phyloP scores from a whole-genome alignment of 225 moss, liverwort and hornwort genomes.

The Anthoceros angustus region DNA sequence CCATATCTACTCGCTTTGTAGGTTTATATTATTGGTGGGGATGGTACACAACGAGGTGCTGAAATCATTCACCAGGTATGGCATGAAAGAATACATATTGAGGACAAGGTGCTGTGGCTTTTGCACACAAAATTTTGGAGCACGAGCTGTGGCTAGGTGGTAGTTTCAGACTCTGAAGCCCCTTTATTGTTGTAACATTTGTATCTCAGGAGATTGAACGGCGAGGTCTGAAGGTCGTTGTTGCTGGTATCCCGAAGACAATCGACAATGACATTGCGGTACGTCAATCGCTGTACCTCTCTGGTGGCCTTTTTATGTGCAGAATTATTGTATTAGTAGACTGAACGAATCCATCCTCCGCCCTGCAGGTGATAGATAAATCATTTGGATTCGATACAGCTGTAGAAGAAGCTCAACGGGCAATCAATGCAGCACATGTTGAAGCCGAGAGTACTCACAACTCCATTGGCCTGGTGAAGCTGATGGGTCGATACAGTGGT shows the following conservation, averaged over 20 bases:
- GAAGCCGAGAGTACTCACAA: conserved; percentile 45
- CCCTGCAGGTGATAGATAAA: conserved; percentile 40
- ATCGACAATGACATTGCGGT: conserved; percentile 63
- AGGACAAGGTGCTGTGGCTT: too few relatives aligned
- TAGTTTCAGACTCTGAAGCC: background rate
- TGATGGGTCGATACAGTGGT: conserved; percentile 63
- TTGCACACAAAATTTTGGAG: background rate
- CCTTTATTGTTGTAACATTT: background rate
- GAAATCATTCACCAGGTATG: conserved; percentile 29
- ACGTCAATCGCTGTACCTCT: conserved; percentile 6
- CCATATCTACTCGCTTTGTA: conserved; percentile 9
- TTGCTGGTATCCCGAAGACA: conserved; percentile 54
- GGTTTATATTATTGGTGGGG: conserved; percentile 59
- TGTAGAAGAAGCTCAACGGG: conserved; percentile 54
- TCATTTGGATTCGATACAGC: conserved; percentile 64
- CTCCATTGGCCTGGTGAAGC: conserved; percentile 51
- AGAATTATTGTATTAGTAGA: too few relatives aligned
- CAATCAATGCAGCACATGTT: conserved; percentile 55
- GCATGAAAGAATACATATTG: too few relatives aligned
- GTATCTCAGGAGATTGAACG: conserved; percentile 26
- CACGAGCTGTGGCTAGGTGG: background rate
- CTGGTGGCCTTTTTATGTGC: background rate
- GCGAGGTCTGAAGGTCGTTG: conserved; percentile 38
- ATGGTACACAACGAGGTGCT: conserved; percentile 54
- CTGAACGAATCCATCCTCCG: too few relatives aligned